Conservation (phyloP, 306 rosid species). For the Oemleria cerasiformis region DNA sequence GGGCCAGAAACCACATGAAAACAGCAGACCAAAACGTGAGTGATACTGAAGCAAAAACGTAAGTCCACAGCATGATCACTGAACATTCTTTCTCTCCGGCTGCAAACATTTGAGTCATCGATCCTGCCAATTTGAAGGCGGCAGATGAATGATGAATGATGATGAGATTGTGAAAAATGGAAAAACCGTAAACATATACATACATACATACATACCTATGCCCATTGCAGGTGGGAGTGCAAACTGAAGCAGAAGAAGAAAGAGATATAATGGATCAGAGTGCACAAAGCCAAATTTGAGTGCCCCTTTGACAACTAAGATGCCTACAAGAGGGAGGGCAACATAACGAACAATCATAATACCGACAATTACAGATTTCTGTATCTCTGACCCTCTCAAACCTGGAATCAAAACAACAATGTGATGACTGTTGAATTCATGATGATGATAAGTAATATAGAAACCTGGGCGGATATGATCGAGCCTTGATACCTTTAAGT, state of each 20-base stretch:
- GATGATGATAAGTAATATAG: too few relatives aligned
- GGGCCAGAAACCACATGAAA: conserved; percentile 67
- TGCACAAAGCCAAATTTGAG: conserved; percentile 57
- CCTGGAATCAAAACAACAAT: conserved; percentile 38
- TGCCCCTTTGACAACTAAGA: conserved; percentile 53
- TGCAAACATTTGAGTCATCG: conserved; percentile 73
- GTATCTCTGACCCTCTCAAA: conserved; percentile 48
- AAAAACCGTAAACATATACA: not conserved
- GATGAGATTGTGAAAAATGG: too few relatives aligned
- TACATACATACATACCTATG: conserved; percentile 39
- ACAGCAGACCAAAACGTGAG: conserved; percentile 72
- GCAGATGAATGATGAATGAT: conserved; percentile 58
- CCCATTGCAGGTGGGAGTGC: conserved; percentile 83
- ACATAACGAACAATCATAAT: conserved; percentile 53
- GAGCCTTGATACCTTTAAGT: conserved; percentile 44
- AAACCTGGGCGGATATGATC: too few relatives aligned
- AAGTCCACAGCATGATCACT: conserved; percentile 65
- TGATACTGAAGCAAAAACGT: conserved; percentile 60
- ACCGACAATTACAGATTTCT: conserved; percentile 54
- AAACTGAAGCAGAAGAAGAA: conserved; percentile 77
- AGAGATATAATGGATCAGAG: conserved; percentile 64
- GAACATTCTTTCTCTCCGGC: conserved; percentile 78
- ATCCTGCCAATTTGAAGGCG: conserved; percentile 33
- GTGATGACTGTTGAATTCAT: too few relatives aligned
- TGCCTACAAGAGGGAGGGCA: conserved; percentile 54